Evolutionary conservation across 129 eudicot genomes (phyloP).

Genomic region (Artemisia argyi): DNA sequence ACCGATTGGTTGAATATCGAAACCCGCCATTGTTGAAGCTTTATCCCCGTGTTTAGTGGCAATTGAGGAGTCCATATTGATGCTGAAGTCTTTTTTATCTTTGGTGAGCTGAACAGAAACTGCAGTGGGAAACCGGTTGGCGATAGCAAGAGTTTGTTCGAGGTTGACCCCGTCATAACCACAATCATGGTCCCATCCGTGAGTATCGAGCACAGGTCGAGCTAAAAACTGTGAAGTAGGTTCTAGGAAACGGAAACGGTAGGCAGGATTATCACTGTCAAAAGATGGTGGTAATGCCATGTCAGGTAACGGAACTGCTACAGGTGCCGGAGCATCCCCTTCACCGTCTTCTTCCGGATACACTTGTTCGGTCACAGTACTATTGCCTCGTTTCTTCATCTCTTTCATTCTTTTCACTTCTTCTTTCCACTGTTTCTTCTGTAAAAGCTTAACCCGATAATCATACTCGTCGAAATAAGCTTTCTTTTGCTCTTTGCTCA

Average conservation of each 20-base stretch:
- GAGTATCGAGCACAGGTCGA: constrained; percentile 74
- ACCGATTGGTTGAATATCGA: constrained; percentile 78
- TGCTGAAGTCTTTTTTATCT: constrained; percentile 86
- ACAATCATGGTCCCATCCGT: constrained; percentile 97
- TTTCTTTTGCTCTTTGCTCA: constrained; percentile 76
- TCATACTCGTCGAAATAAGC: constrained; percentile 96
- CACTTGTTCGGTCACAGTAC: constrained; percentile 27
- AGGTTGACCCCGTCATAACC: constrained; percentile 94
- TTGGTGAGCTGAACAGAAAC: constrained; percentile 67
- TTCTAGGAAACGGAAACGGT: constrained; percentile 78
- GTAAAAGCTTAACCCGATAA: constrained; percentile 90
- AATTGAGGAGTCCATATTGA: constrained; percentile 78
- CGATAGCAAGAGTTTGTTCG: constrained; percentile 66
- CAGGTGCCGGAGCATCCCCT: constrained; percentile 69
- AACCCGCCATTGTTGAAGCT: constrained; percentile 76
- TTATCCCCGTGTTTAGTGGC: constrained; percentile 73
- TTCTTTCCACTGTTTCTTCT: constrained; percentile 92
- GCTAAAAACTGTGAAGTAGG: constrained; percentile 94
- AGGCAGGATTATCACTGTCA: constrained; percentile 71
- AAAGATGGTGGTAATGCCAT: constrained; percentile 87
- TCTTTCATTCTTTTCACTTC: constrained; percentile 83
- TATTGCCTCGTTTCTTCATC: constrained; percentile 66
- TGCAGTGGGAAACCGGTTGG: constrained; percentile 55
- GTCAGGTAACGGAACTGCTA: constrained; percentile 85
- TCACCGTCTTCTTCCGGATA: constrained; percentile 61